Evolutionary conservation across 768 basidiomycete species (phyloP), one percentile per base, ranked within the genome.

Genomic region (Amanita jacksonii): DNA sequence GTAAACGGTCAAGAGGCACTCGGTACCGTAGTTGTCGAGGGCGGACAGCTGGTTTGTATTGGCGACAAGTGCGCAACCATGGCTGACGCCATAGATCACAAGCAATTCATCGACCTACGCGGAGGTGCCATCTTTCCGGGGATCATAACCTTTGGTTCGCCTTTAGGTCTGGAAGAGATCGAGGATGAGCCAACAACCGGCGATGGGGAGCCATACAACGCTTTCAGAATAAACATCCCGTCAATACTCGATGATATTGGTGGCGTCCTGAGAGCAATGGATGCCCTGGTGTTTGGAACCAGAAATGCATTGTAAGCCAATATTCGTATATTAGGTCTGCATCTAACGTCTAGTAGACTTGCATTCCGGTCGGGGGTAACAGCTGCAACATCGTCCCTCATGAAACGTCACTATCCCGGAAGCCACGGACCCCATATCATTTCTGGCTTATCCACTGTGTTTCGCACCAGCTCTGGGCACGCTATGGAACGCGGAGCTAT

Each of bases 151-250:
- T 71, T 72, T 51, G 90, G 90, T 2, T 76, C 85, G 13, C 62
- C 73, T 16, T 57, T 94, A 18, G 90, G 89, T 4, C 54, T 88
- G 27, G 77, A 77, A 56, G 89, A 90, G 57, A 91, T 92, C 25
- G 61, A 64, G 13, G 64, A 67, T 19, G 90, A 92, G 57, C 64
- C 73, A 18, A 77, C 79, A 9, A 91, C 82, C 5, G 68, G 69
- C 12, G 81, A 81, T 43, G 80, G 80, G 1, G 62, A 65, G 34
- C 71, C 73, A 8, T 72, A 69, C 31, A 78, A 85, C 51, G 76
- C 85, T 30, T 65, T 81, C 57, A 50, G 44, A 33, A 48, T 41
- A 9, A 58, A 77, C 53, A 56, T 65, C 22, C 67, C 63, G 5
- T 59, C 52, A 16, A 67, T 74, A 24, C 59, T 77, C 51, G 70